These are phyloP conservation scores for Aspergillus quadricinctus DNA, from an alignment of 2,329 filamentous ascomycete species.

Conservation along the genomic window DNA sequence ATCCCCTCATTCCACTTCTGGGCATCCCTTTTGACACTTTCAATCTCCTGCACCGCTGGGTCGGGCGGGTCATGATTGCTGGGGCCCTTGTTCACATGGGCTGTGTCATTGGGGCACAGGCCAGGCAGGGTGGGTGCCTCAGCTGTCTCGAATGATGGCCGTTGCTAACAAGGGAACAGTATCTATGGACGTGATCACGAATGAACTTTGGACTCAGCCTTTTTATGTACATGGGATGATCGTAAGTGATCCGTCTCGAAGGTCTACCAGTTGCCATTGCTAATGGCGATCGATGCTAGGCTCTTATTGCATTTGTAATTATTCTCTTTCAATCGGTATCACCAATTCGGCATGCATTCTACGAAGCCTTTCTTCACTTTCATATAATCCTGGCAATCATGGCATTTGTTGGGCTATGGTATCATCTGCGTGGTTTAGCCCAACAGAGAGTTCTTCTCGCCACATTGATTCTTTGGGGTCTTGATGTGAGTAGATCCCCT, in stretches of 20 bases:
- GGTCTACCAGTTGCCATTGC: slow-evolving; percentile 56
- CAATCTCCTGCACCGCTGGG: slow-evolving; percentile 81
- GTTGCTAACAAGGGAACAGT: slow-evolving; percentile 1
- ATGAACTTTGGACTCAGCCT: slow-evolving; percentile 23
- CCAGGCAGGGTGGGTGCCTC: slow-evolving; percentile 16
- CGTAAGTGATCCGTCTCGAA: slow-evolving; percentile 52
- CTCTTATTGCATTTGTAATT: slow-evolving; percentile 33
- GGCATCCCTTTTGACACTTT: slow-evolving; percentile 90
- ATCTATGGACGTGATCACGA: slow-evolving; percentile 50
- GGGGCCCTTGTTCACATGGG: slow-evolving; percentile 65
- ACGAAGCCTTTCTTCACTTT: slow-evolving; percentile 42
- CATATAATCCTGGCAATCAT: slow-evolving; percentile 39
- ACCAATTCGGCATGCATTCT: slow-evolving; percentile 40
- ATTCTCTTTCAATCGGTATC: slow-evolving; percentile 40
- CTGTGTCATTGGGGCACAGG: slow-evolving; percentile 21
- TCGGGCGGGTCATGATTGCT: slow-evolving; percentile 65
- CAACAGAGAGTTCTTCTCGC: slow-evolving; percentile 28
- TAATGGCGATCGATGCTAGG: slow-evolving; percentile 31
- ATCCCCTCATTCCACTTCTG: slow-evolving; percentile 74
- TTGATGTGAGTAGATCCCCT: slow-evolving; percentile 27
- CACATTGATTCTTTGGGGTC: slow-evolving; percentile 30
- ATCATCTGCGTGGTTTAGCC: slow-evolving; percentile 27
- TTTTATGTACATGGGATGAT: slow-evolving; percentile 29
- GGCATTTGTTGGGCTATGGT: slow-evolving; percentile 37
- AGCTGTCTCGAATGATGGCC: not conserved